Percentiles rank a stretch among this genome's conserved stretches.
These are phyloP conservation scores for Margaritispora aquatica DNA, from an alignment of 495 filamentous ascomycete species.

Conservation along the genomic window DNA sequence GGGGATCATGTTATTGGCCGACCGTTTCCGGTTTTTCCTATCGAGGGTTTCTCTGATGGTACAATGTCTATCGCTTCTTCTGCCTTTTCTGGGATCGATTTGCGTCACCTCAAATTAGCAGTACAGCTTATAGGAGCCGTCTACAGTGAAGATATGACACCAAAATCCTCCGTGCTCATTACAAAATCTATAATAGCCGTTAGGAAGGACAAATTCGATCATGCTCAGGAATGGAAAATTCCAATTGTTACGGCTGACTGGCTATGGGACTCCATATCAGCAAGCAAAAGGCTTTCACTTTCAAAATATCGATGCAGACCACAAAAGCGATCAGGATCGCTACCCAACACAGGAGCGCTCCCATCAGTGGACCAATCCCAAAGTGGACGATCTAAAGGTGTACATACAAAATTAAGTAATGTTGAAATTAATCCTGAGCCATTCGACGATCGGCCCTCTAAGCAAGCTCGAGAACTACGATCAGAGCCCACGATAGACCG, in stretches of 20 bases:
- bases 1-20: conserved; percentile 62
- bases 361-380: not conserved
- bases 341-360: not conserved
- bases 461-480: not conserved
- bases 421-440: not conserved
- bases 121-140: conserved; percentile 68
- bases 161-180: conserved; percentile 61
- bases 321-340: conserved; percentile 7
- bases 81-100: conserved; percentile 75
- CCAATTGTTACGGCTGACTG: conserved; percentile 73
- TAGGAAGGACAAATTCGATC: conserved; percentile 71
- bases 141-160: conserved; percentile 69
- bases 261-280: conserved; percentile 74
- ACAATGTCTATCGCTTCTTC: conserved; percentile 61
- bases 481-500: not conserved
- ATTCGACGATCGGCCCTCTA: not conserved
- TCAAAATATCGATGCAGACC: conserved; percentile 24
- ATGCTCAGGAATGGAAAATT: conserved; percentile 65
- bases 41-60: conserved; percentile 60
- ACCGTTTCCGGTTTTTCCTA: conserved; percentile 64
- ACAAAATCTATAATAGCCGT: conserved; percentile 33
- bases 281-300: conserved; percentile 45
- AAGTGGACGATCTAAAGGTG: not conserved
- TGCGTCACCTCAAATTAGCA: conserved; percentile 74
- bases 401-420: not conserved